Conservation (phyloP, 805 yeast species). For the Candida oleophila region DNA sequence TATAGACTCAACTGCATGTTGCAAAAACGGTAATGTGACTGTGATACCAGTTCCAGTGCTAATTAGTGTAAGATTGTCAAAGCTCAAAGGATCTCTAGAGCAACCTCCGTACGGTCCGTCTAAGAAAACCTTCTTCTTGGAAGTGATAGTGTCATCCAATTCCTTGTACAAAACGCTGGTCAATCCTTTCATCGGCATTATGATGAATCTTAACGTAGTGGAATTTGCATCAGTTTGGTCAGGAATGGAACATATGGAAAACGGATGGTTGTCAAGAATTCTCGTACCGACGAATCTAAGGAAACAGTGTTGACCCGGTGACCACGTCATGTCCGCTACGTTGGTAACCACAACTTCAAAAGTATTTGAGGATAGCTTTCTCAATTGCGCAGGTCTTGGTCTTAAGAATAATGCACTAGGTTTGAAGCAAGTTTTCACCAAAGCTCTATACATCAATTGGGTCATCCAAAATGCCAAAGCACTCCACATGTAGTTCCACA, state of each 20-base stretch:
- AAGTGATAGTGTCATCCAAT: constrained; percentile 24
- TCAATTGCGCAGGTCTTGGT: constrained; percentile 33
- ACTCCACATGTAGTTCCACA: constrained; percentile 47
- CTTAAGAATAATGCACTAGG: constrained; percentile 42
- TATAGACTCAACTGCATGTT: constrained; percentile 19
- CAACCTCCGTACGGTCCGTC: constrained; percentile 64
- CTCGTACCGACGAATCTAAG: constrained; percentile 45
- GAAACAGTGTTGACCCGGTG: constrained; percentile 56
- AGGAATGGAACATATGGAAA: constrained; percentile 43
- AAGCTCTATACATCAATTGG: constrained; percentile 47
- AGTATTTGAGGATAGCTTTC: constrained; percentile 20
- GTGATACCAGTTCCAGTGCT: constrained; percentile 56
- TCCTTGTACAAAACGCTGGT: constrained; percentile 35
- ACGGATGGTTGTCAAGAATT: constrained; percentile 55
- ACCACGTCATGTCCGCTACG: constrained; percentile 41
- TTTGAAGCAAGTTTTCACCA: constrained; percentile 45
- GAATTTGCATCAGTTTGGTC: constrained; percentile 14
- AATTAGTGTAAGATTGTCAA: constrained; percentile 42
- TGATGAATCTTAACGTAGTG: constrained; percentile 40
- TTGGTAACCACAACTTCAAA: constrained; percentile 36
- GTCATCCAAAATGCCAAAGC: constrained; percentile 51
- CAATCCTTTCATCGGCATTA: constrained; percentile 48
- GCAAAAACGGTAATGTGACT: constrained; percentile 46
- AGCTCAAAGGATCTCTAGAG: constrained; percentile 42
- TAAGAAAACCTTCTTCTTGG: constrained; percentile 34